Conservation (phyloP, 352 stramenopile genomes). For the Globisporangium sylvaticum region DNA sequence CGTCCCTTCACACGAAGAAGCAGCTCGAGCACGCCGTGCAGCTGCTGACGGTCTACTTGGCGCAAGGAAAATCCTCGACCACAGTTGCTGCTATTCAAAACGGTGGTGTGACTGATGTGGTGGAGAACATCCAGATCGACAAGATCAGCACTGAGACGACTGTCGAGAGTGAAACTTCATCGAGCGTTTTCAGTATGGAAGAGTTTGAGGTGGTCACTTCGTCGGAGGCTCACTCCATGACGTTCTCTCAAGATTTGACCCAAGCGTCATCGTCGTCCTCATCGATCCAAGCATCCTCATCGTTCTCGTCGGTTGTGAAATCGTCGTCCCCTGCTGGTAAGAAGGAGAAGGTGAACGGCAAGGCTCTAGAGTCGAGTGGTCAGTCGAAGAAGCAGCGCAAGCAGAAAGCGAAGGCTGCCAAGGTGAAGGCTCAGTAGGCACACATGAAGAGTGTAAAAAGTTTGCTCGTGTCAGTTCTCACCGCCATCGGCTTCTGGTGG, state of each 20-base stretch:
- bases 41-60: conserved; percentile 34
- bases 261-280: conserved; percentile 6
- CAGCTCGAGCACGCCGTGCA: conserved; percentile 61
- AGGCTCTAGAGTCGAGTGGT: neutral
- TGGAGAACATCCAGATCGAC: neutral
- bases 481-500: neutral
- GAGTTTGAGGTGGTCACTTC: conserved; percentile 2
- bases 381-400: conserved; percentile 18
- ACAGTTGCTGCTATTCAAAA: conserved; percentile 1
- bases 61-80: neutral
- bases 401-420: conserved; percentile 14
- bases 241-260: conserved; percentile 5
- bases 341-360: conserved; percentile 6
- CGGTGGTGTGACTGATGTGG: neutral
- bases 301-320: neutral
- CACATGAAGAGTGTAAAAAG: neutral
- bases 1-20: conserved; percentile 60
- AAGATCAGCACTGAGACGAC: neutral
- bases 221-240: conserved; percentile 1
- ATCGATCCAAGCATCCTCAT: neutral
- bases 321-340: conserved; percentile 2
- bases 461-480: neutral
- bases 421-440: conserved; percentile 3
- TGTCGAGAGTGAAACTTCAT: conserved; percentile 6
- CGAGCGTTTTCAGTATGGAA: conserved; percentile 3